phyloP scores from a whole-genome alignment of 2,329 filamentous ascomycete genomes.

The Cladobotryum protrusum region DNA sequence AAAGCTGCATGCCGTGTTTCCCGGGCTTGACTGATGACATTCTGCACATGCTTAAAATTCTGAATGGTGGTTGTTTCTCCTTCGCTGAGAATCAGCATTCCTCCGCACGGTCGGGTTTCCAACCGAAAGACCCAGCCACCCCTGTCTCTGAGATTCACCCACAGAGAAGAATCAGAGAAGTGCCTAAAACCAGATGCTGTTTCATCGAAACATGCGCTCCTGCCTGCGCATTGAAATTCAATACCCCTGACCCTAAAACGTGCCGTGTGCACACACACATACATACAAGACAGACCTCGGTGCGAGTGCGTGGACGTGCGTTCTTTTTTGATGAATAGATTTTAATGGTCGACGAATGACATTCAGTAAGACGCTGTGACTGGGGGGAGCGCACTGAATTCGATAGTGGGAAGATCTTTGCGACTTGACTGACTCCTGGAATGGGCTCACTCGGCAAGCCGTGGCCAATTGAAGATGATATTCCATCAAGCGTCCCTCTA shows the following conservation, averaged over 20 bases:
- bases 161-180: too few relatives aligned
- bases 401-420: conserved; percentile 3
- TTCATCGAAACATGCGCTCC: neutral
- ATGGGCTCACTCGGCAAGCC: neutral
- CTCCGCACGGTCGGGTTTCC: conserved; percentile 3
- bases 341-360: neutral
- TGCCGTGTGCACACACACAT: too few relatives aligned
- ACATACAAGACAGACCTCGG: too few relatives aligned
- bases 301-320: neutral
- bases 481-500: neutral
- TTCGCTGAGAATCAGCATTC: neutral
- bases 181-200: neutral
- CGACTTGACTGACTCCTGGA: neutral
- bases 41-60: neutral
- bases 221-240: too few relatives aligned
- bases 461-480: conserved; percentile 8
- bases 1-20: neutral
- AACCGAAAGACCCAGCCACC: neutral
- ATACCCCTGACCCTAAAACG: too few relatives aligned
- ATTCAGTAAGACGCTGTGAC: neutral
- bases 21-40: neutral
- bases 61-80: neutral
- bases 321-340: neutral
- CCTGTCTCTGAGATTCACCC: neutral
- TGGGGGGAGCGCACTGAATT: neutral